These are phyloP conservation scores for Trichosporon faecale DNA, from an alignment of 1,284 basidiomycete species.

Conservation along the genomic window DNA sequence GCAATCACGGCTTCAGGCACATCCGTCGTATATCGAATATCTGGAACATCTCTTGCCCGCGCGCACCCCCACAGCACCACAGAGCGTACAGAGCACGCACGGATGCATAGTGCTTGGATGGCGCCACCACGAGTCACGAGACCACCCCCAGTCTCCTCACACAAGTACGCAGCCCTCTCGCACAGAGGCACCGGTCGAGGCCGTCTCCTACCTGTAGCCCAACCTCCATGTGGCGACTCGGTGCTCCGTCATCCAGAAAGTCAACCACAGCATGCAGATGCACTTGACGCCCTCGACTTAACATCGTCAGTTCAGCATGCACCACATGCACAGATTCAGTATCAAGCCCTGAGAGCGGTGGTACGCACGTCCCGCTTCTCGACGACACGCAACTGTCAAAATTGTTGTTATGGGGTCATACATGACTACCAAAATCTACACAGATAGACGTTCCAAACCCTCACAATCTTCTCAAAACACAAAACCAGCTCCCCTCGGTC, in stretches of 20 bases:
- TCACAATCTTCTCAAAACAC: conserved; percentile 11
- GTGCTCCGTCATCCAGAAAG: too few species aligned
- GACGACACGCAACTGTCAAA: neutral
- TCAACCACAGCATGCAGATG: too few species aligned
- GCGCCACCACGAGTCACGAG: neutral
- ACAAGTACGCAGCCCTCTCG: too few species aligned
- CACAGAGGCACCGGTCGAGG: neutral
- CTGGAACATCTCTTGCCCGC: neutral
- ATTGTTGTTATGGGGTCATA: neutral
- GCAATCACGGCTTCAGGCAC: neutral
- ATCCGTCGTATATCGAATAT: neutral
- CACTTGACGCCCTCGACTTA: too few species aligned
- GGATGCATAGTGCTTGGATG: neutral
- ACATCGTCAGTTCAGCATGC: too few species aligned
- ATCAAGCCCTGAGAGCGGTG: too few species aligned
- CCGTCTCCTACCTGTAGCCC: neutral
- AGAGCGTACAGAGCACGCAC: too few species aligned
- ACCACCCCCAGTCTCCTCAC: neutral
- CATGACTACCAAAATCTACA: conserved; percentile 11
- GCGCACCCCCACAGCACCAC: too few species aligned
- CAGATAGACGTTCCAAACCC: neutral
- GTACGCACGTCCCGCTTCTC: too few species aligned
- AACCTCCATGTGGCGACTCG: too few species aligned
- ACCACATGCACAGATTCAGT: neutral
- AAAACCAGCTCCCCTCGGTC: conserved; percentile 52